A percentile compares a stretch with the other conserved stretches of the same genome.
These are phyloP conservation scores for Fusarium multiceps DNA, from an alignment of 2,329 filamentous ascomycete species.

Conservation along the genomic window DNA sequence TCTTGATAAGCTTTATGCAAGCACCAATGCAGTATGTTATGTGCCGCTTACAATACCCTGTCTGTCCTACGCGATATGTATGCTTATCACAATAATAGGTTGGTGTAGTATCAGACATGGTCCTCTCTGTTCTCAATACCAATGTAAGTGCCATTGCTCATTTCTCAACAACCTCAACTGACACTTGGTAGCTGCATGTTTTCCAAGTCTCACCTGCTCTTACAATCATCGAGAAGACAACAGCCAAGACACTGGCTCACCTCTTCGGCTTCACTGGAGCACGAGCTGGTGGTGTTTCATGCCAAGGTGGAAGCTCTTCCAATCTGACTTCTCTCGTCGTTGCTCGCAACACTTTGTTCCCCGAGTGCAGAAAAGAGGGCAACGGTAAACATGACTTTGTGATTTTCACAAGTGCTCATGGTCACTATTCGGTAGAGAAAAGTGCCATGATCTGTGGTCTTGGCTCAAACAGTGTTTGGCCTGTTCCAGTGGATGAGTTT, in stretches of 20 bases:
- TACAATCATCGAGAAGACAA: slow-evolving; percentile 87
- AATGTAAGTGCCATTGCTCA: slow-evolving; percentile 67
- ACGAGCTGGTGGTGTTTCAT: slow-evolving; percentile 77
- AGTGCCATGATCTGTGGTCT: slow-evolving; percentile 91
- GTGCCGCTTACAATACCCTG: slow-evolving; percentile 39
- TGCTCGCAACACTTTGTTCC: slow-evolving; percentile 87
- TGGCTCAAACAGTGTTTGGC: slow-evolving; percentile 77
- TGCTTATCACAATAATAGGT: slow-evolving; percentile 60
- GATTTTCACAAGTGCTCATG: slow-evolving; percentile 88
- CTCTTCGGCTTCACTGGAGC: slow-evolving; percentile 81
- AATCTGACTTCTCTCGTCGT: slow-evolving; percentile 89
- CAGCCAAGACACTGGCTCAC: slow-evolving; percentile 75
- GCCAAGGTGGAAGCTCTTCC: slow-evolving; percentile 85
- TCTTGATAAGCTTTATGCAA: slow-evolving; percentile 93
- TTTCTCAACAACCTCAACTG: slow-evolving; percentile 1
- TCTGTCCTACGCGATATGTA: neutral
- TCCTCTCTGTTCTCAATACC: slow-evolving; percentile 89
- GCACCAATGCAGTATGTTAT: slow-evolving; percentile 80
- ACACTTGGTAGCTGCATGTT: slow-evolving; percentile 68
- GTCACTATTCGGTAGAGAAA: slow-evolving; percentile 95
- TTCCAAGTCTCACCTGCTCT: slow-evolving; percentile 93
- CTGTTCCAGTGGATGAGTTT: slow-evolving; percentile 76
- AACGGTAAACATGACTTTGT: slow-evolving; percentile 75
- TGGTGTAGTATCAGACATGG: slow-evolving; percentile 84
- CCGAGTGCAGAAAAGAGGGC: slow-evolving; percentile 78